A percentile compares a stretch with the other conserved stretches of the same genome.
phyloP scores from a whole-genome alignment of 306 rosid genomes.

The Canavalia ensiformis region DNA sequence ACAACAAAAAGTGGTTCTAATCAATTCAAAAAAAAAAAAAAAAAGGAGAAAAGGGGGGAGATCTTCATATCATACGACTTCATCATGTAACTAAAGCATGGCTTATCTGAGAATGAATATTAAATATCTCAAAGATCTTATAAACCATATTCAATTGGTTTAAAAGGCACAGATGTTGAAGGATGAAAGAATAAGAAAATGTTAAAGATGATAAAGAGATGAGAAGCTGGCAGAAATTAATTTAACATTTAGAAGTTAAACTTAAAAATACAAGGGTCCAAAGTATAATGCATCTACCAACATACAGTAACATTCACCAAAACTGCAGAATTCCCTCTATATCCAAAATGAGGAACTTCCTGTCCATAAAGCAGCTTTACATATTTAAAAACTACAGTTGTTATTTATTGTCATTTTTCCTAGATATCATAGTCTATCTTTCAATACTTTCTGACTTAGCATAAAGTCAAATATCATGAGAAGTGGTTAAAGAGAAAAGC shows the following conservation, averaged over 20 bases:
- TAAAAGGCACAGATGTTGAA: neutral
- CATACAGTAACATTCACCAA: constrained; percentile 31
- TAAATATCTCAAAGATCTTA: constrained; percentile 9
- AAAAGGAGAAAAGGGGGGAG: neutral
- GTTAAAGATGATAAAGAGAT: constrained; percentile 10
- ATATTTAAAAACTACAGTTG: neutral
- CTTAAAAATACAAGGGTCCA: constrained; percentile 13
- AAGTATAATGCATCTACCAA: constrained; percentile 16
- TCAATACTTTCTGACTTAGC: constrained; percentile 10
- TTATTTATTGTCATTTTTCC: constrained; percentile 22
- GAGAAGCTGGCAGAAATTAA: constrained; percentile 3
- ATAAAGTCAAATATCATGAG: neutral
- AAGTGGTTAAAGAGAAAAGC: constrained; percentile 2
- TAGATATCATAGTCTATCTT: neutral
- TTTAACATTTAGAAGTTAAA: constrained; percentile 2
- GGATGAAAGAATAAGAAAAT: constrained; percentile 6
- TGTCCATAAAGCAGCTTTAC: constrained; percentile 16
- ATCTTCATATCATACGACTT: neutral
- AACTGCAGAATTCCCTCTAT: constrained; percentile 13
- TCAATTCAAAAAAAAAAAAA: neutral
- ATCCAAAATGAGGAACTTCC: neutral
- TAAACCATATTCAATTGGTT: neutral
- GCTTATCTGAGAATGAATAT: constrained; percentile 13
- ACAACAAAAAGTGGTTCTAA: constrained; percentile 8
- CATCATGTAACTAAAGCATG: neutral